Evolutionary conservation across 2,329 filamentous ascomycete genomes (phyloP), one percentile per base, ranked within the genome.

Genomic region (Claviceps pazoutovae): DNA sequence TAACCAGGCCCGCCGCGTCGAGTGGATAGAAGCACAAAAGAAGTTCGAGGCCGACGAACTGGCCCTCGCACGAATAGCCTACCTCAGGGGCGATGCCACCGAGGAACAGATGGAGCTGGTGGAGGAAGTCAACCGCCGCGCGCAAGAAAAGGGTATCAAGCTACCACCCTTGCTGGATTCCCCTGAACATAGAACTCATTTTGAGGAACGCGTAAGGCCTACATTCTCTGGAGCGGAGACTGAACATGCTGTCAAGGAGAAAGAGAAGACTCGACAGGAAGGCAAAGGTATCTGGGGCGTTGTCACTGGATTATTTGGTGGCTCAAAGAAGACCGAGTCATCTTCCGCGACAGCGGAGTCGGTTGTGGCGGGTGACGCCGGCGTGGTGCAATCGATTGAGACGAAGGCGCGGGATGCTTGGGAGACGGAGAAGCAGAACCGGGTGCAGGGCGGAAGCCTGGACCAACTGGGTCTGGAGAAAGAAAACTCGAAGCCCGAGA

Each of bases 1-100:
- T 65, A 82, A 82, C 71, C 74, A 74, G 59, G 74, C 75, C 66
- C 76, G 78, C 59, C 77, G 76, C 60, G 68, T 66, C 60, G 78
- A 82, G 63, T 82, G 79, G 69, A 61, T 75, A 59, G 73, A 76
- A 53, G 69, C 76, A 51, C 76, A 80, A 61, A 71, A 71, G 64
- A 67, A 72, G 55, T 68, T 80, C 61, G 71, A 74, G 49, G 72
- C 70, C 59, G 76, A 80, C 66, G 70, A 71, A 56, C 73, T 82
- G 52, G 72, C 76, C 56, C 71, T 72, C 55, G 78, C 78, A 49
- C 77, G 78, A 34, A 67, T 82, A 17, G 78, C 78, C 54, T 82
- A 79, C 67, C 76, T 82, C 68, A 74, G 73, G 55, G 76, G 75
- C 61, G 69, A 71, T 38, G 78, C 78, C 26, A 76, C 73, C 51